These are phyloP conservation scores for Papiliotrema flavescens DNA, from an alignment of 1,284 basidiomycete genomes.

Conservation along the genomic window DNA sequence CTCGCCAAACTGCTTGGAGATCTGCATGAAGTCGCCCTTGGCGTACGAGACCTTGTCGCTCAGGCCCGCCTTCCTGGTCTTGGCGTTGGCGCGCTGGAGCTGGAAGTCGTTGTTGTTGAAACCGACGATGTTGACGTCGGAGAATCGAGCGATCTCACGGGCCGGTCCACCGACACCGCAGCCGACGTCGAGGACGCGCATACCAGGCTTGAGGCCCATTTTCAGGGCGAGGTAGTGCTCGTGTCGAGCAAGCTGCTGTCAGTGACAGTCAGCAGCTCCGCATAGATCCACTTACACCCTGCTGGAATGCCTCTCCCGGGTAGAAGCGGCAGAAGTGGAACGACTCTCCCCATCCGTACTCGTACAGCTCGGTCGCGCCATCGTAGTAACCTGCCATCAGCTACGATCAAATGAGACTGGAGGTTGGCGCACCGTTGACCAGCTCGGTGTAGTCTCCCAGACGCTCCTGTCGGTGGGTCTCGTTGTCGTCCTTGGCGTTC, in stretches of 20 bases:
- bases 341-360: conserved; percentile 75
- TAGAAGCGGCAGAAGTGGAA: conserved; percentile 99
- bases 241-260: conserved; percentile 76
- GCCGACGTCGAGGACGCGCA: conserved; percentile 96
- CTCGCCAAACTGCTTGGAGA: conserved; percentile 87
- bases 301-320: conserved; percentile 85
- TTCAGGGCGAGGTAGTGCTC: conserved; percentile 94
- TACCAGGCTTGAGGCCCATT: conserved; percentile 77
- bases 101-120: conserved; percentile 99
- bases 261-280: neutral
- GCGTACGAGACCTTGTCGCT: conserved; percentile 74
- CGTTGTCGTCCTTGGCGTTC: conserved; percentile 69
- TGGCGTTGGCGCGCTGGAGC: conserved; percentile 75
- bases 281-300: conserved; percentile 50
- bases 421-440: conserved; percentile 85
- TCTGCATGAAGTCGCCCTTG: conserved; percentile 95
- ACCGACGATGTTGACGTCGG: conserved; percentile 81
- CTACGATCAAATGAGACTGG: conserved; percentile 3
- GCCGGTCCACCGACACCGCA: conserved; percentile 98
- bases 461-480: conserved; percentile 68
- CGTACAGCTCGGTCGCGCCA: conserved; percentile 93
- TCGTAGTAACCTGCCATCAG: conserved; percentile 78
- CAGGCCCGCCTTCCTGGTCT: conserved; percentile 76
- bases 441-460: conserved; percentile 86
- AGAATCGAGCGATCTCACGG: conserved; percentile 88